Percentiles rank a stretch among this genome's conserved stretches.
Evolutionary conservation across 768 basidiomycete species (phyloP).

Genomic region (Hysterangium stoloniferum): DNA sequence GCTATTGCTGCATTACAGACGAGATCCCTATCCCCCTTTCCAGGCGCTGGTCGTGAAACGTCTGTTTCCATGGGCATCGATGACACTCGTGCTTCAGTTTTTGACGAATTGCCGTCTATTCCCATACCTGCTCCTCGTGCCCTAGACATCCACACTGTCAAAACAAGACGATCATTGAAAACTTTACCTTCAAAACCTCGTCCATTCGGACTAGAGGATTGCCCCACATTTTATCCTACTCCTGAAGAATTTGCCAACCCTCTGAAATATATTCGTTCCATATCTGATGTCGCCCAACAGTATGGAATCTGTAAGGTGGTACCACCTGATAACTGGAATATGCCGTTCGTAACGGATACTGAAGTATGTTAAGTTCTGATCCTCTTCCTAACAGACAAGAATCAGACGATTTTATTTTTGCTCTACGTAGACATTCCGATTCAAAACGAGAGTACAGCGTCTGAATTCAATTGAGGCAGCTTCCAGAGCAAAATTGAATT

Average conservation of each 20-base stretch:
- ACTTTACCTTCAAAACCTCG: conserved; percentile 40
- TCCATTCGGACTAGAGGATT: conserved; percentile 82
- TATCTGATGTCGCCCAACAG: conserved; percentile 58
- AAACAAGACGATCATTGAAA: conserved; percentile 41
- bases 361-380: conserved; percentile 51
- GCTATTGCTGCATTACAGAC: conserved; percentile 72
- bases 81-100: conserved; percentile 8
- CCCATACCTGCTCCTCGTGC: conserved; percentile 56
- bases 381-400: too few species aligned
- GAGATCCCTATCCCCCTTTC: conserved; percentile 47
- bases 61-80: conserved; percentile 39
- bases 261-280: conserved; percentile 84
- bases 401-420: conserved; percentile 20
- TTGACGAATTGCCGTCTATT: conserved; percentile 41
- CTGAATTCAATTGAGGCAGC: conserved; percentile 97
- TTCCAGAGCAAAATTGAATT: conserved; percentile 93
- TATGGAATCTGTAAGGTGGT: conserved; percentile 96
- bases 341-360: conserved; percentile 92
- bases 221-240: conserved; percentile 83
- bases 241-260: conserved; percentile 91
- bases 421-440: conserved; percentile 68
- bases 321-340: conserved; percentile 88
- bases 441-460: conserved; percentile 90
- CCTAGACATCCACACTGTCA: conserved; percentile 65
- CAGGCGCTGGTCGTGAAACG: conserved; percentile 45